Evolutionary conservation across 116 monocot genomes (phyloP).

Genomic region (Iris pallida): DNA sequence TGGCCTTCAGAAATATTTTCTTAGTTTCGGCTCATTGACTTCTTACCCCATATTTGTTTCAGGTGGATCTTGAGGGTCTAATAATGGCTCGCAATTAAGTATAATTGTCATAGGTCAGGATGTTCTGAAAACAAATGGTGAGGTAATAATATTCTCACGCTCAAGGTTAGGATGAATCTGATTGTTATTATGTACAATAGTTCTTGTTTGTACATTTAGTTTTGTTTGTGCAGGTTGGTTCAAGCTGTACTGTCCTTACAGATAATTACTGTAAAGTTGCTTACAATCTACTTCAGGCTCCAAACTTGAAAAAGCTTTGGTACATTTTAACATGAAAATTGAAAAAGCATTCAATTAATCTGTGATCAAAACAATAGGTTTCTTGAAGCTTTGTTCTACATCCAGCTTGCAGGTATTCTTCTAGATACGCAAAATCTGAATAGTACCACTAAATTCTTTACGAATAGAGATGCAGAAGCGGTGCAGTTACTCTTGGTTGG

Average conservation of each 20-base stretch:
- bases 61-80: constrained; percentile 50
- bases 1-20: too few relatives aligned
- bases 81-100: constrained; percentile 37
- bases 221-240: constrained; percentile 33
- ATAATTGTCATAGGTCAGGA: constrained; percentile 47
- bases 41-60: constrained; percentile 7
- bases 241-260: constrained; percentile 49
- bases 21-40: neutral
- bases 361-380: too few relatives aligned
- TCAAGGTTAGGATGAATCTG: constrained; percentile 1
- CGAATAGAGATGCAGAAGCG: constrained; percentile 51
- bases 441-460: constrained; percentile 11
- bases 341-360: too few relatives aligned
- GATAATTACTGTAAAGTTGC: constrained; percentile 58
- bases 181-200: neutral
- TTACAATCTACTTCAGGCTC: constrained; percentile 39
- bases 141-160: constrained; percentile 19
- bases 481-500: constrained; percentile 46
- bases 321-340: neutral
- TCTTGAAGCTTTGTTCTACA: constrained; percentile 1
- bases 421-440: constrained; percentile 51
- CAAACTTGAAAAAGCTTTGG: constrained; percentile 42
- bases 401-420: constrained; percentile 57
- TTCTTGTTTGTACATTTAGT: constrained; percentile 7
- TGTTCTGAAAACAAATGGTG: constrained; percentile 44